phyloP scores from a whole-genome alignment of 176 grass and related monocot genomes.

The Eragrostis curvula region DNA sequence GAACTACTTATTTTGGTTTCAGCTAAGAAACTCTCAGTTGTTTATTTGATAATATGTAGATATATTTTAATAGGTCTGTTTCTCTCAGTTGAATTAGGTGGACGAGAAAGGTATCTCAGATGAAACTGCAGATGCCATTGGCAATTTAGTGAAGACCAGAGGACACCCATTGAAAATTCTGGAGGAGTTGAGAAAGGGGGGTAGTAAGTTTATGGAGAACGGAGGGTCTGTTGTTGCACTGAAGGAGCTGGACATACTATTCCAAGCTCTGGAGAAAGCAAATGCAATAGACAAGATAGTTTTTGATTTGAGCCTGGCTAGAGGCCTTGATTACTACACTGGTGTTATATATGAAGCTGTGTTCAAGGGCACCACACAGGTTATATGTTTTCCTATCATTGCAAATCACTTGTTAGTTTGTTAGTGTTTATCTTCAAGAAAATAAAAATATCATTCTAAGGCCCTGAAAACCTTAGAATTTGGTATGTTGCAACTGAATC shows the following conservation, averaged over 20 bases:
- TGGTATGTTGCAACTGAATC: background rate
- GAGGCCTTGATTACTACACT: constrained; percentile 98
- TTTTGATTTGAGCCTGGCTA: constrained; percentile 98
- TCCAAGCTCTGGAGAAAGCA: constrained; percentile 84
- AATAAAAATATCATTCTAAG: background rate
- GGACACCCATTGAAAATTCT: constrained; percentile 78
- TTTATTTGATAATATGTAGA: constrained; percentile 26
- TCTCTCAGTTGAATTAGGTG: constrained; percentile 56
- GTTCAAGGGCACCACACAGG: constrained; percentile 92
- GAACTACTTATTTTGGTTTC: constrained; percentile 19
- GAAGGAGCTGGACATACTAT: constrained; percentile 87
- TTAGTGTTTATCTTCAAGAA: background rate
- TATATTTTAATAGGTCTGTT: background rate
- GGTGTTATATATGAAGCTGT: constrained; percentile 98
- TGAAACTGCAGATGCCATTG: constrained; percentile 91
- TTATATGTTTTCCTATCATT: constrained; percentile 28
- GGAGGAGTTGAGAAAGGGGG: constrained; percentile 70
- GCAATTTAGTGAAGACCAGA: constrained; percentile 78
- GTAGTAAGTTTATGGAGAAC: constrained; percentile 79
- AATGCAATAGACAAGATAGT: constrained; percentile 71
- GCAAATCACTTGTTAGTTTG: background rate
- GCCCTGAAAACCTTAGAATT: background rate
- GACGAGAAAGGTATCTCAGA: constrained; percentile 89
- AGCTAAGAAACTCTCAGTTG: background rate
- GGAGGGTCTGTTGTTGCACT: constrained; percentile 72